Evolutionary conservation across 768 basidiomycete species (phyloP), one percentile per base, ranked within the genome.

Genomic region (Mrakia blollopis): DNA sequence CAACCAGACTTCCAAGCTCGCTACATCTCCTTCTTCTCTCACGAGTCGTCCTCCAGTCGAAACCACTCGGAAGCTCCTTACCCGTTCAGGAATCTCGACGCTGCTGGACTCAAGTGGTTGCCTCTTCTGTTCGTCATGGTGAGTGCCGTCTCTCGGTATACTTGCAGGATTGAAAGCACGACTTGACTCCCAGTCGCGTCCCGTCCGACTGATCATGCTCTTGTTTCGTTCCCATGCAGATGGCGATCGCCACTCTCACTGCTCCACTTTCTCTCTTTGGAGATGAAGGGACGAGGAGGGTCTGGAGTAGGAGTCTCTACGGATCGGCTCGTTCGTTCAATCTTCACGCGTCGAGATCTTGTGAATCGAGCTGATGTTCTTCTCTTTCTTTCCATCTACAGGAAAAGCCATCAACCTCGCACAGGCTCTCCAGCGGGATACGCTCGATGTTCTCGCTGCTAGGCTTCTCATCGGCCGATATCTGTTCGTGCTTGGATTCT

Each of bases 401-500:
- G 62, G 83, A 35, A 82, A 82, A 73, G 81, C 82, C 14, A 71
- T 83, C 69, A 83, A 83, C 74, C 83, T 83, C 73, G 82, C 82
- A 41, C 83, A 84, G 75, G 84, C 84, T 5, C 77, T 84, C 18
- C 84, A 84, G 77, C 52, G 83, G 52, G 84, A 84, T 73, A 84
- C 84, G 71, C 79, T 84, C 18, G 83, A 84, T 70, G 81, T 84
- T 7, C 79, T 84, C 32, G 82, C 82, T 69, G 84, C 83, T 35
- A 82, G 84, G 16, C 79, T 84, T 16, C 79, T 84, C 37, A 83
- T 83, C 25, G 83, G 83, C 2, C 79, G 84, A 57, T 84, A 83
- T 79, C 83, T 84, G 83, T 84, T 25, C 79, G 83, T 80, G 1
- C 18, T 62, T 41, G 60, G 7, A 23, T 13, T 10, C 63, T n/a